Percentiles rank a stretch among this genome's conserved stretches.
phyloP scores from a whole-genome alignment of 148 eudicot species.

The Dianthus caryophyllus region DNA sequence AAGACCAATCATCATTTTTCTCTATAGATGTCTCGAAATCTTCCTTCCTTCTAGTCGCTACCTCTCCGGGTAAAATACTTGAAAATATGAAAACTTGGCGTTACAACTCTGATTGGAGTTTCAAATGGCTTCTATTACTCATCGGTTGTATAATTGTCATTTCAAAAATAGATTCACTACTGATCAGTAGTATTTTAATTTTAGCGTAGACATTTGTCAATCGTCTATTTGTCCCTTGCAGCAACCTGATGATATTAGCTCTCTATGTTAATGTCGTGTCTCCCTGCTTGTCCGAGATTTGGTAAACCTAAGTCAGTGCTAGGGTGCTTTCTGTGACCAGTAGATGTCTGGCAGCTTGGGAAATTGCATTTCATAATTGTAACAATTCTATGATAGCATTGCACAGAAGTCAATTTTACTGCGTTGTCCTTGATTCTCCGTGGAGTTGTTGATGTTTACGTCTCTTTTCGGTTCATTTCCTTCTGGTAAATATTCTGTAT shows the following conservation, averaged over 20 bases:
- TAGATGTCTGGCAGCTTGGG: neutral
- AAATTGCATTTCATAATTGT: neutral
- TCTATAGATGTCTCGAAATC: neutral
- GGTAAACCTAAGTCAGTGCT: neutral
- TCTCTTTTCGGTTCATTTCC: neutral
- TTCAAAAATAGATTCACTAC: too few relatives aligned
- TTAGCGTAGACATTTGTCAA: constrained; percentile 1
- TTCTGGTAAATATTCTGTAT: neutral
- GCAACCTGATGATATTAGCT: neutral
- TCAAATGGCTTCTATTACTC: neutral
- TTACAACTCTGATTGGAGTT: neutral
- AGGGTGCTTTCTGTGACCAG: neutral
- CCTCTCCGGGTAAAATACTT: neutral
- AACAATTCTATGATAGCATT: neutral
- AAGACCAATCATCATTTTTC: neutral
- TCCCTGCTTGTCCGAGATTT: neutral
- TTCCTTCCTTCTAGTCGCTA: neutral
- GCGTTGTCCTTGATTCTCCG: neutral
- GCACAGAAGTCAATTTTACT: neutral
- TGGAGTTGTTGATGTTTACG: neutral
- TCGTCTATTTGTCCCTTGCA: neutral
- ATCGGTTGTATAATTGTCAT: too few relatives aligned
- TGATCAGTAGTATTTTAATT: too few relatives aligned
- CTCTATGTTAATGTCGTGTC: neutral
- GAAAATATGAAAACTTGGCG: neutral